Percentiles rank a stretch among this genome's conserved stretches.
These are phyloP conservation scores for Globisporangium paddicum DNA, from an alignment of 352 stramenopile species.

Conservation along the genomic window DNA sequence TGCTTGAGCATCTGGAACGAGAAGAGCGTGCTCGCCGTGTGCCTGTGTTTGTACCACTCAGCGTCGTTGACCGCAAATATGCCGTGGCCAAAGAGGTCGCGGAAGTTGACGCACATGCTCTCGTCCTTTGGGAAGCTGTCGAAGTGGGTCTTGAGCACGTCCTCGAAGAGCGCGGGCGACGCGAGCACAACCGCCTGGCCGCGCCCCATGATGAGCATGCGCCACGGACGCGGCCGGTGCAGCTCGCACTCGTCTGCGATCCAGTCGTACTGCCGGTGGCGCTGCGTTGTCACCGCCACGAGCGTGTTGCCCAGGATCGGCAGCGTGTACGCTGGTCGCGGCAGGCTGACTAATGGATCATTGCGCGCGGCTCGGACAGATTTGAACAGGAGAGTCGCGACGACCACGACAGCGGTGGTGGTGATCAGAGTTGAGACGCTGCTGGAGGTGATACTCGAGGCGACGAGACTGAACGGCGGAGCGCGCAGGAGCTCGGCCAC, in stretches of 20 bases:
- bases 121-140: conserved; percentile 57
- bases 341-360: no score
- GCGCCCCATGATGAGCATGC: background rate
- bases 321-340: background rate
- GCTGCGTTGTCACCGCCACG: background rate
- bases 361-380: background rate
- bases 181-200: background rate
- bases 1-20: conserved; percentile 48
- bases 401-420: background rate
- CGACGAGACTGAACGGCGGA: no score
- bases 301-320: conserved; percentile 2
- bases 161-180: conserved; percentile 27
- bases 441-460: no score
- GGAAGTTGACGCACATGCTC: conserved; percentile 23
- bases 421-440: no score
- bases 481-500: no score
- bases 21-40: conserved; percentile 85
- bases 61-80: conserved; percentile 61
- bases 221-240: background rate
- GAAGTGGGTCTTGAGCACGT: conserved; percentile 50
- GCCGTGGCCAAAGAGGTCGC: conserved; percentile 41
- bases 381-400: background rate
- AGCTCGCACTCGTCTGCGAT: background rate
- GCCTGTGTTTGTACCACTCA: conserved; percentile 60
- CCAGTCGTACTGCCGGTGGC: background rate